phyloP scores from a whole-genome alignment of 23 red algal species.

The Gracilaria vermiculophylla region DNA sequence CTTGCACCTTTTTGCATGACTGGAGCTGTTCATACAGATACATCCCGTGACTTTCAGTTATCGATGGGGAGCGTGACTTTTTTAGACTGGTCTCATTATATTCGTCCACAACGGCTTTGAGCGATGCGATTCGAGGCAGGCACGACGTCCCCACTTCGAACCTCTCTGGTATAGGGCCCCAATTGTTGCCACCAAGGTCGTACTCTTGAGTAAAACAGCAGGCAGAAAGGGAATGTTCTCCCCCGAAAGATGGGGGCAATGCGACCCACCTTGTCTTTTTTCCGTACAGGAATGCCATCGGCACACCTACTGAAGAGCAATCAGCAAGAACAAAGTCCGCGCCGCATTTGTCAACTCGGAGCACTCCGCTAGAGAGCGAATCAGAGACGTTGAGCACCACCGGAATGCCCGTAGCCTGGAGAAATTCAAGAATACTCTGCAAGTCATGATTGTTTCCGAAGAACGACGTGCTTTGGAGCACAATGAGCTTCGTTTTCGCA shows the following conservation, averaged over 20 bases:
- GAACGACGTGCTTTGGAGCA: neutral
- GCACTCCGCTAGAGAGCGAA: neutral
- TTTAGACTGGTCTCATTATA: neutral
- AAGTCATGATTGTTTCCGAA: slow-evolving; percentile 11
- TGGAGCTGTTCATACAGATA: slow-evolving; percentile 6
- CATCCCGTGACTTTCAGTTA: neutral
- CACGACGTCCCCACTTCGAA: slow-evolving; percentile 30
- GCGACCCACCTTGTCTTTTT: neutral
- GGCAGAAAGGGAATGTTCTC: neutral
- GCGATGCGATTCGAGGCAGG: neutral
- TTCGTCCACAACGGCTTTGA: neutral
- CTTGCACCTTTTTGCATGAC: neutral
- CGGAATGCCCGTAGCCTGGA: neutral
- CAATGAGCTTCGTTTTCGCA: slow-evolving; percentile 21
- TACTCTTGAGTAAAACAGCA: neutral
- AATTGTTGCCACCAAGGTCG: neutral
- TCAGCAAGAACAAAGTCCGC: slow-evolving; percentile 17
- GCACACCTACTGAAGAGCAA: slow-evolving; percentile 1
- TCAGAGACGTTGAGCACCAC: slow-evolving; percentile 8
- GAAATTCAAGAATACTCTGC: slow-evolving; percentile 11
- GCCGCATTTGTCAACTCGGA: neutral
- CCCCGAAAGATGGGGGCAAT: slow-evolving; percentile 28
- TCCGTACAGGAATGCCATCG: slow-evolving; percentile 39
- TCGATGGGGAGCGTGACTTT: neutral
- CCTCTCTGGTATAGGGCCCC: slow-evolving; percentile 31